Base-by-base conservation (phyloP, 1,284 basidiomycete genomes). In the Puccinia sorghi region DNA sequence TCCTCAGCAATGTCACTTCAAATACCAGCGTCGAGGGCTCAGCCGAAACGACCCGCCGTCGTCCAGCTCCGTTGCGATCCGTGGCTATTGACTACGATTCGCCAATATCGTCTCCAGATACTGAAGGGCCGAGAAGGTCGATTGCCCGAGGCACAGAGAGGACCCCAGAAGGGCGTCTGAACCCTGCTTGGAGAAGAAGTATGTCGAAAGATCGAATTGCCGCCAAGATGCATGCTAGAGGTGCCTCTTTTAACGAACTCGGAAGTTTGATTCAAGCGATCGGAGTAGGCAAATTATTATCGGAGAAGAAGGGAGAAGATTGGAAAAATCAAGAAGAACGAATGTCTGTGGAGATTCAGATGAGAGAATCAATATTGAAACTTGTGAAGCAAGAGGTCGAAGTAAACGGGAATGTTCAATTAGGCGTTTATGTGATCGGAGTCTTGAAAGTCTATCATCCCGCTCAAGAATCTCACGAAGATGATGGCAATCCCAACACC, bases 351-450 rank as follows among this genome's bases (percentile, higher is more conserved):
- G 63, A 75, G 54, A 56, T 54, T 22, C 59, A 64, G 46, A 66
- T 75, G 72, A 75, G 63, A 75, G 72, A 75, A 66, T 64, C 72
- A 48, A 75, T 75, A 13, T 25, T 75, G n/a, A 54, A 54, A n/a
- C 27, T 54, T 27, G n/a, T 75, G 9, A 52, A 66, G 54, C 43
- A 52, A 17, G 59, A 75, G 15, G 63, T 75, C n/a, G 72, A 75
- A 43, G 6, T 64, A 2, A 66, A 75, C 50, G 72, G 61, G 41
- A 75, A 75, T 56, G 37, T 66, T 52, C 72, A 75, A 25, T 54
- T 75, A 41, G 72, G 72, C 25, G 46, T 75, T 25, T 64, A 64
- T 41, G 11, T 75, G n/a, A 39, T 75, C 20, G 63, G 72, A 41
- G 48, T 75, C 17, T 50, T 75, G 22, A 66, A 75, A 64, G 46